phyloP scores from a whole-genome alignment of 2,329 filamentous ascomycete species.

The Penicillium sp. region DNA sequence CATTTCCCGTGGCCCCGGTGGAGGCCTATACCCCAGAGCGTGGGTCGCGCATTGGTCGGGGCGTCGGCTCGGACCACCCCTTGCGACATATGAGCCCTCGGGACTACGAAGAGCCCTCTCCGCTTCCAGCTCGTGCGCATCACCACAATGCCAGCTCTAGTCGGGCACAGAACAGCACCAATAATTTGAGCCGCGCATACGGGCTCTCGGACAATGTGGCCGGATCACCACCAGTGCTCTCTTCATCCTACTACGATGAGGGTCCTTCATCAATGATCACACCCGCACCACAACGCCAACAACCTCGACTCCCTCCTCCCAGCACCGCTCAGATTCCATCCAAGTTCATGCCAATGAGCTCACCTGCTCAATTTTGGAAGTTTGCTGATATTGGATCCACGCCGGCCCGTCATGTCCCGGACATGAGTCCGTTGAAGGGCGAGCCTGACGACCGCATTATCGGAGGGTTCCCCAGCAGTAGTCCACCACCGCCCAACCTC shows the following conservation, averaged over 20 bases:
- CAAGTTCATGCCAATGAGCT: constrained; percentile 53
- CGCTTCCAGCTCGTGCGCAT: constrained; percentile 37
- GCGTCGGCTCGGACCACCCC: constrained; percentile 29
- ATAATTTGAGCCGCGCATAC: constrained; percentile 34
- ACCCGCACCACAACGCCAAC: constrained; percentile 49
- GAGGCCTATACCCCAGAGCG: constrained; percentile 50
- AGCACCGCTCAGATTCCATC: constrained; percentile 50
- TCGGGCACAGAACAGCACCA: constrained; percentile 21
- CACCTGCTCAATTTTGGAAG: constrained; percentile 52
- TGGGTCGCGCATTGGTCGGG: constrained; percentile 38
- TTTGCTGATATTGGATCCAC: constrained; percentile 48
- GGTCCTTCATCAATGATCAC: constrained; percentile 49
- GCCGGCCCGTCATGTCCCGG: constrained; percentile 41
- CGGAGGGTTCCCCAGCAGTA: constrained; percentile 46
- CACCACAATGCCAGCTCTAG: constrained; percentile 24
- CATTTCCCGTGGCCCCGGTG: constrained; percentile 42
- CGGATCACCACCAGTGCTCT: constrained; percentile 47
- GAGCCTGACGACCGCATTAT: constrained; percentile 35
- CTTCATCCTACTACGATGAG: constrained; percentile 50
- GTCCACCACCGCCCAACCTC: constrained; percentile 47
- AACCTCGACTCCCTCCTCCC: constrained; percentile 48
- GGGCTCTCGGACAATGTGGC: constrained; percentile 41
- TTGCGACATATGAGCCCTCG: constrained; percentile 32
- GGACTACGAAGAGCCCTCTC: constrained; percentile 45
- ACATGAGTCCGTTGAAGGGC: constrained; percentile 50